A percentile compares a stretch with the other conserved stretches of the same genome.
phyloP scores from a whole-genome alignment of 805 yeast genomes.

The Komagataella pastoris region DNA sequence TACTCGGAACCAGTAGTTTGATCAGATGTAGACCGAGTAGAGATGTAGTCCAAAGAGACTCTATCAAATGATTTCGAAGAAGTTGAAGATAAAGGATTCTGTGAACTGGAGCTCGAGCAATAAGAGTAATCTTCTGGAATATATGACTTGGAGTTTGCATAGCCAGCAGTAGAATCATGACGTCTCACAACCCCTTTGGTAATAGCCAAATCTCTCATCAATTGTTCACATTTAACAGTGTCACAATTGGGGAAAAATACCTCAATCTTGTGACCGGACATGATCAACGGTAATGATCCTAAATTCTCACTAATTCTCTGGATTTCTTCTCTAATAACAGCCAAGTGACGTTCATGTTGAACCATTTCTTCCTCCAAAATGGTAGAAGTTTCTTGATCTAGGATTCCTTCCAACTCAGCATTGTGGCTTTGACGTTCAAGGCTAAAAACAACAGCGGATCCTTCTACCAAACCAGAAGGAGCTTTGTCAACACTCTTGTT shows the following conservation, averaged over 20 bases:
- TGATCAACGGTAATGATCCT: conserved; percentile 46
- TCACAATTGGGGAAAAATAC: conserved; percentile 68
- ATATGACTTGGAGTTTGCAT: neutral
- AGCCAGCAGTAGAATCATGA: conserved; percentile 3
- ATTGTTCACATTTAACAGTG: conserved; percentile 35
- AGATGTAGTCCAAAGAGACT: neutral
- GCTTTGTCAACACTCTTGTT: conserved; percentile 19
- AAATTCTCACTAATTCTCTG: conserved; percentile 31
- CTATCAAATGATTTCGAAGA: neutral
- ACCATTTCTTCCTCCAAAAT: conserved; percentile 22
- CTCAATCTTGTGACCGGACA: conserved; percentile 31
- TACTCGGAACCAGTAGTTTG: neutral
- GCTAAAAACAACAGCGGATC: conserved; percentile 46
- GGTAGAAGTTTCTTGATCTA: conserved; percentile 29
- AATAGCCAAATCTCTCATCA: conserved; percentile 48
- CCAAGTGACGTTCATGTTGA: conserved; percentile 25
- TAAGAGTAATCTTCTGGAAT: neutral
- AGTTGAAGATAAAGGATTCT: neutral
- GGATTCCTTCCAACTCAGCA: conserved; percentile 25
- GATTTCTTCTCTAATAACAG: conserved; percentile 29
- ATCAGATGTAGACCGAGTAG: neutral
- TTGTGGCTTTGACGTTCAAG: conserved; percentile 20
- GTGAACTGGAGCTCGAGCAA: neutral
- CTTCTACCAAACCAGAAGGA: conserved; percentile 15
- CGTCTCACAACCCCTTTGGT: conserved; percentile 35